Evolutionary conservation across 495 filamentous ascomycete species (phyloP).

Genomic region (Opeltia flavorubescens): DNA sequence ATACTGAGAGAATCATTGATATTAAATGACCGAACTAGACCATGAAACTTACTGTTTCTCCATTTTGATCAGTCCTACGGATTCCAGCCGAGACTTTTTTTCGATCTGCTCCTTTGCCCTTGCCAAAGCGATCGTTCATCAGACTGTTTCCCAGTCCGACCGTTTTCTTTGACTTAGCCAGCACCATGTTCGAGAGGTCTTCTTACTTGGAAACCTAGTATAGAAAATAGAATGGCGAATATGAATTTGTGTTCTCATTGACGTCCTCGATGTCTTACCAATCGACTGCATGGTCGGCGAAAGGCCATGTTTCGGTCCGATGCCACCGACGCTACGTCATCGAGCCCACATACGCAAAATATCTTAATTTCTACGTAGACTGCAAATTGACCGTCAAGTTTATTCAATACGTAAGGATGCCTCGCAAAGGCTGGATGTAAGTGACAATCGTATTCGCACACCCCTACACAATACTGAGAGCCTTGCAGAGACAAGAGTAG

Average conservation of each 20-base stretch:
- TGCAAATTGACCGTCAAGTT: not conserved
- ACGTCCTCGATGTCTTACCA: not conserved
- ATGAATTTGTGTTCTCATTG: no score
- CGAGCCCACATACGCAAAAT: conserved; percentile 1
- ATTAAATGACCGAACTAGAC: no score
- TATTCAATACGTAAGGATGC: conserved; percentile 37
- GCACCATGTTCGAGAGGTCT: conserved; percentile 55
- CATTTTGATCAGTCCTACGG: conserved; percentile 44
- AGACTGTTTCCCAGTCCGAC: conserved; percentile 85
- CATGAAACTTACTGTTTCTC: conserved; percentile 34
- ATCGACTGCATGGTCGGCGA: not conserved
- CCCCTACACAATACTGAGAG: conserved; percentile 8
- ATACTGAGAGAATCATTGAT: conserved; percentile 31
- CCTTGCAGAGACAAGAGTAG: conserved; percentile 74
- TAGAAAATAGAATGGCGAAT: not conserved
- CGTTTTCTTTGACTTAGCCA: conserved; percentile 87
- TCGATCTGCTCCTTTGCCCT: conserved; percentile 64
- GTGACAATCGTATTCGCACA: conserved; percentile 18
- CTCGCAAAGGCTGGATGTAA: conserved; percentile 81
- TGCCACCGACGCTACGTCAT: conserved; percentile 1
- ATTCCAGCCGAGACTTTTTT: conserved; percentile 44
- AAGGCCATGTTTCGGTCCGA: not conserved
- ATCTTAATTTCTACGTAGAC: no score
- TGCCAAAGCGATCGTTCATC: conserved; percentile 89
- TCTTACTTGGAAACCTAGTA: not conserved